Evolutionary conservation across 345 rosid genomes (phyloP).

Genomic region (Citrus inodora): DNA sequence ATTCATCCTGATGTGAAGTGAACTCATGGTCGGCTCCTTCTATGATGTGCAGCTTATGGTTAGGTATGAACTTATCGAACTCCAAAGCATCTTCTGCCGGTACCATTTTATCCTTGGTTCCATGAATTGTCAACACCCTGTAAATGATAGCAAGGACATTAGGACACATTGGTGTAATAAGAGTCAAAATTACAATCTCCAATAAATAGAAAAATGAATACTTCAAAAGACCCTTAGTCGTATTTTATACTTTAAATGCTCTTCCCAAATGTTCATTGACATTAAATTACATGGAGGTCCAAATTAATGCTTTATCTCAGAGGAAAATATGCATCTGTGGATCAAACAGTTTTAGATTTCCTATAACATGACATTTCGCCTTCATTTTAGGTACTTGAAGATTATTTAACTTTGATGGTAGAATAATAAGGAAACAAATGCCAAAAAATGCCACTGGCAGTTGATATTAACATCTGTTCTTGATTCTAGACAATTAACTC

Average conservation of each 20-base stretch:
- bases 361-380: neutral
- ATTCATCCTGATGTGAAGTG: slow-evolving; percentile 62
- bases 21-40: slow-evolving; percentile 91
- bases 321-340: neutral
- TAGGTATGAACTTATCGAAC: slow-evolving; percentile 56
- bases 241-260: neutral
- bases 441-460: neutral
- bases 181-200: neutral
- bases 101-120: slow-evolving; percentile 61
- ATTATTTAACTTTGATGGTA: neutral
- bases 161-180: neutral
- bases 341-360: neutral
- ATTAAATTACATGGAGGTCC: neutral
- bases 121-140: slow-evolving; percentile 89
- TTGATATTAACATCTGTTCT: neutral
- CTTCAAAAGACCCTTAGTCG: neutral
- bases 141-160: neutral
- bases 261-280: neutral
- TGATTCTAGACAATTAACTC: neutral
- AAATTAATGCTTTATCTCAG: neutral
- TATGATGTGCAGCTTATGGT: slow-evolving; percentile 56
- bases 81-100: slow-evolving; percentile 59
- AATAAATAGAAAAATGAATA: neutral
- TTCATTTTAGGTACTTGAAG: neutral
- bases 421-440: neutral